Evolutionary conservation across 2,329 filamentous ascomycete species (phyloP).

Genomic region (Aspergillus ruber): DNA sequence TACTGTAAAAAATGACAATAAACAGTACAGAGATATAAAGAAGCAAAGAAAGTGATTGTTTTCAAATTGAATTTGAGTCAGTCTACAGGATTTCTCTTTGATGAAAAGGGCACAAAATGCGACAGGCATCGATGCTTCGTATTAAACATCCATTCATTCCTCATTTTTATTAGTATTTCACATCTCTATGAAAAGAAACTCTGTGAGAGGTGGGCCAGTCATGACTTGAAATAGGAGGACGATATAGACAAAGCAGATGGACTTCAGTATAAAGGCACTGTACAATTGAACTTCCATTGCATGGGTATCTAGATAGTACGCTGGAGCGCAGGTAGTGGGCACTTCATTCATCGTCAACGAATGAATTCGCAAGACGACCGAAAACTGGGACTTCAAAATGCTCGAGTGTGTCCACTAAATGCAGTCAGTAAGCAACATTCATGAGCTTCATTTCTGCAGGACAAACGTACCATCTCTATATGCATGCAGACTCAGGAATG

Average conservation of each 20-base stretch:
- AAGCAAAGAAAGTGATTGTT: not conserved
- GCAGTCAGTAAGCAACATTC: conserved; percentile 11
- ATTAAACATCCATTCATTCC: not conserved
- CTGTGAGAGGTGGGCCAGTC: not conserved
- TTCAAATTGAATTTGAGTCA: not conserved
- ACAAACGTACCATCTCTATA: conserved; percentile 67
- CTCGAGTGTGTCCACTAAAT: conserved; percentile 53
- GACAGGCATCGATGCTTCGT: not conserved
- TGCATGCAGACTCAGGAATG: conserved; percentile 67
- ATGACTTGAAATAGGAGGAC: not conserved
- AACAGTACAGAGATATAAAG: not conserved
- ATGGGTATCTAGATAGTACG: not conserved
- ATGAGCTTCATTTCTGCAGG: not conserved
- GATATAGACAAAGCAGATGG: not conserved
- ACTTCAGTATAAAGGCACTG: not conserved
- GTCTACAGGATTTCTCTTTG: no score
- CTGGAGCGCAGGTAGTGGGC: not conserved
- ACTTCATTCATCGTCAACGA: conserved; percentile 74
- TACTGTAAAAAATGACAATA: no score
- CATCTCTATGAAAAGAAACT: not conserved
- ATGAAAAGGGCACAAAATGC: not conserved
- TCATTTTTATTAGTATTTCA: not conserved
- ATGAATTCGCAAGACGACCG: conserved; percentile 75
- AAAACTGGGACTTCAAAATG: conserved; percentile 84
- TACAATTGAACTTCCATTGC: not conserved